Evolutionary conservation across 1,139 yeast genomes (phyloP).

Genomic region (Kurtzmaniella quercitrusa): DNA sequence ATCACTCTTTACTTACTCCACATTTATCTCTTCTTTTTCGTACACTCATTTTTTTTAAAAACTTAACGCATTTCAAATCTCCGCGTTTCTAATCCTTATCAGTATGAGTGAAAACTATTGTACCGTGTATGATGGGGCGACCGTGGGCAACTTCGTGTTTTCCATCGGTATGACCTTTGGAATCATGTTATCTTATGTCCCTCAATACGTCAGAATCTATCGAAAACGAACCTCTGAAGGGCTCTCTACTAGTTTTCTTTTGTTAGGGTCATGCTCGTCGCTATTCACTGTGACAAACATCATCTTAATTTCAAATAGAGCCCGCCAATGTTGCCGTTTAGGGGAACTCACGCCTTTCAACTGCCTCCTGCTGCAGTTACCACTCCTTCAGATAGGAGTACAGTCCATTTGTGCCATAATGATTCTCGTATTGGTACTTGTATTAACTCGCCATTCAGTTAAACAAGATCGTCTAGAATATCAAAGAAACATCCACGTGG

Average conservation of each 20-base stretch:
- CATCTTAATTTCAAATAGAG: constrained; percentile 53
- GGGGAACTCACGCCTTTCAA: constrained; percentile 46
- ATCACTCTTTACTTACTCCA: not conserved
- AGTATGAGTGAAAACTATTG: constrained; percentile 22
- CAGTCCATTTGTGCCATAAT: constrained; percentile 65
- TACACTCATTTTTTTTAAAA: not conserved
- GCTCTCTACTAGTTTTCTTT: constrained; percentile 65
- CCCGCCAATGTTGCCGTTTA: constrained; percentile 48
- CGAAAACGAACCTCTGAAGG: constrained; percentile 71
- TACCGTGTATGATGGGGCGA: constrained; percentile 42
- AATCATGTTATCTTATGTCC: constrained; percentile 69
- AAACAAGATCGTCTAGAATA: constrained; percentile 47
- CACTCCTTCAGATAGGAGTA: constrained; percentile 63
- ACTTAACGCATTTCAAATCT: too few relatives aligned
- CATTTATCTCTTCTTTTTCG: not conserved
- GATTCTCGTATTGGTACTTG: constrained; percentile 53
- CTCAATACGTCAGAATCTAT: constrained; percentile 67
- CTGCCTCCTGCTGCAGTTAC: constrained; percentile 68
- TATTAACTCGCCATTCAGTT: constrained; percentile 41
- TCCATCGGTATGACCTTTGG: constrained; percentile 59
- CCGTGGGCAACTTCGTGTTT: constrained; percentile 42
- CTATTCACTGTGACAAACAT: constrained; percentile 68
- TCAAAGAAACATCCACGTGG: constrained; percentile 37
- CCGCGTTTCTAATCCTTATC: not conserved
- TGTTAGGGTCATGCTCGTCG: constrained; percentile 73